Evolutionary conservation across 331 rosid genomes (phyloP).

Genomic region (Acacia pycnantha): DNA sequence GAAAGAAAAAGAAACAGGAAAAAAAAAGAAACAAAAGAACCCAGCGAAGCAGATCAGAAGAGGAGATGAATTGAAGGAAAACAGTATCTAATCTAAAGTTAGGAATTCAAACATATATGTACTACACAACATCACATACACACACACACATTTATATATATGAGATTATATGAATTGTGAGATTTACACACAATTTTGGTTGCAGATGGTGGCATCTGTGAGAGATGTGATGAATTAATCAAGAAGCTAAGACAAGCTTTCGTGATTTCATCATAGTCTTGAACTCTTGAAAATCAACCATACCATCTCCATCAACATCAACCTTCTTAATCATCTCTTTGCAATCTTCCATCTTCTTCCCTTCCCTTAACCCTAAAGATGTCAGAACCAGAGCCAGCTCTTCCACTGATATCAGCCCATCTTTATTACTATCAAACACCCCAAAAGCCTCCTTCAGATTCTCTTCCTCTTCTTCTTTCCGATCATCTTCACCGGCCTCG

Average conservation of each 20-base stretch:
- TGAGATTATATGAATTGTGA: neutral
- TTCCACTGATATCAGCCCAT: slow-evolving; percentile 71
- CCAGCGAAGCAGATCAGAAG: neutral
- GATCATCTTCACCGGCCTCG: neutral
- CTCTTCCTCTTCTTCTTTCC: slow-evolving; percentile 28
- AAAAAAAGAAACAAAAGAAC: neutral
- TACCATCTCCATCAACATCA: slow-evolving; percentile 93
- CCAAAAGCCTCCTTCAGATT: slow-evolving; percentile 76
- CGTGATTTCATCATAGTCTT: slow-evolving; percentile 67
- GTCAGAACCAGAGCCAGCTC: slow-evolving; percentile 61
- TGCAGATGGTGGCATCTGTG: too few relatives aligned
- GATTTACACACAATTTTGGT: neutral
- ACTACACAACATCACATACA: neutral
- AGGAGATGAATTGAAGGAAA: too few relatives aligned
- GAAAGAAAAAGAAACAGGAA: neutral
- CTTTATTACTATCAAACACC: slow-evolving; percentile 75
- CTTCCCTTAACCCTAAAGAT: slow-evolving; percentile 67
- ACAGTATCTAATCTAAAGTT: neutral
- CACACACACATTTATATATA: neutral
- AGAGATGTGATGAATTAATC: neutral
- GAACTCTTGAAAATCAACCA: slow-evolving; percentile 83
- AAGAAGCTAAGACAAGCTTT: slow-evolving; percentile 25
- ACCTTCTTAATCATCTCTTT: slow-evolving; percentile 79
- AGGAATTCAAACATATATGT: neutral
- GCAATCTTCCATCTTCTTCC: slow-evolving; percentile 62